Base-by-base conservation (phyloP, 768 basidiomycete genomes). In the Chalciporus pseudorubinellus region DNA sequence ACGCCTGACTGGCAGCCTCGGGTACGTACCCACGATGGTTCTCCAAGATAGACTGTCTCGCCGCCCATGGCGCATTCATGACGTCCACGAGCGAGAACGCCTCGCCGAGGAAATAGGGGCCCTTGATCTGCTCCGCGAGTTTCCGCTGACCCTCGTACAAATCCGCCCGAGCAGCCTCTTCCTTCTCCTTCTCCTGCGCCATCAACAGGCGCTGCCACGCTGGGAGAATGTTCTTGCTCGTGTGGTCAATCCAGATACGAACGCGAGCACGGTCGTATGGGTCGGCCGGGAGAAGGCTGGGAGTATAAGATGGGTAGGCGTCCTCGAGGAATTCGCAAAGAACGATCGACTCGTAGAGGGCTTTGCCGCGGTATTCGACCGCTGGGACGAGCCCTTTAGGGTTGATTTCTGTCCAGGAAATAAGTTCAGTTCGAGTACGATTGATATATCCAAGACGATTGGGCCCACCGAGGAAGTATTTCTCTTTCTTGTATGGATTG, bases 341-440 rank as follows among this genome's bases (percentile, higher is more conserved):
- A 44, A 87, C 72, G 47, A 83, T 73, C 4, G 81, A 83, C 57
- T 87, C 85, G 68, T 87, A 83, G 5, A 88, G 61, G 1, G 82
- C 79, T 50, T 74, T 77, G 16, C 70, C 72, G 29, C 70, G 61
- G 49, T 79, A 78, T 46, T 79, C 77, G 62, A 83, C 72, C 0
- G 77, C 72, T 0, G 86, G 85, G 11, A 89, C 85, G 39, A 87
- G 76, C 6, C 87, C 86, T 59, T 82, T 84, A 0, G 87, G 85
- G 53, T 85, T 86, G 58, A 88, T 76, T 29, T 72, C 74, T 72
- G 61, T 42, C 53, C 29, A 31, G 12, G 29, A 31, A 13, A 1
- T 11, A 1, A 11, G 9, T 4, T 31, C 12, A 31, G 29, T 7
- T 31, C 13, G 12, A 31, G 29, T 31, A 31, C 29, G 8, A 12